These are phyloP conservation scores for Desmodesmus armatus DNA, from an alignment of 139 green algal species.

Conservation along the genomic window DNA sequence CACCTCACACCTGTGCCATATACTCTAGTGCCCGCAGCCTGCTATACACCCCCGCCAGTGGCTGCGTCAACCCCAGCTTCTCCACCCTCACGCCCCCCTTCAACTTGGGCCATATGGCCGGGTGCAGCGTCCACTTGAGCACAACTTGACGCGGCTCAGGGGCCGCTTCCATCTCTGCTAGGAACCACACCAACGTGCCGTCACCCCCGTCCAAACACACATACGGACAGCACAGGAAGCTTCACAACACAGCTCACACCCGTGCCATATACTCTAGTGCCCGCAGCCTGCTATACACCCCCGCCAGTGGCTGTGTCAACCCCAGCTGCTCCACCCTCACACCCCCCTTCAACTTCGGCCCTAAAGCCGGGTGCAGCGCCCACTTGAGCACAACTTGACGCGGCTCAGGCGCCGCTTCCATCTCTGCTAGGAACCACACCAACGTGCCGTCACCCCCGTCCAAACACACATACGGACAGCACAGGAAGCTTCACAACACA, in stretches of 20 bases:
- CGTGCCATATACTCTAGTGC: constrained; percentile 7
- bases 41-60: constrained; percentile 13
- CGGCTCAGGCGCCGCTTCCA: neutral
- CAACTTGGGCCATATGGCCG: neutral
- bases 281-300: constrained; percentile 24
- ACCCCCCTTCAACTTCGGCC: constrained; percentile 13
- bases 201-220: too few relatives aligned
- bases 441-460: constrained; percentile 11
- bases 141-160: constrained; percentile 9
- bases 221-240: too few relatives aligned
- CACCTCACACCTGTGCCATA: neutral
- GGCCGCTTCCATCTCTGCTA: constrained; percentile 18
- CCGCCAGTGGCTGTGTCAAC: neutral
- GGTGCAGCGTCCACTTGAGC: constrained; percentile 40
- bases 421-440: constrained; percentile 40
- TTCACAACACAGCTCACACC: neutral
- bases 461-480: too few relatives aligned
- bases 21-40: constrained; percentile 17
- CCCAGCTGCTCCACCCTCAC: neutral
- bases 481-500: neutral
- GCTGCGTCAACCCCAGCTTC: neutral
- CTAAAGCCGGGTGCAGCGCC: constrained; percentile 14
- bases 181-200: constrained; percentile 32
- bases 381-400: constrained; percentile 39
- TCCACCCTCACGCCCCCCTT: constrained; percentile 14